A percentile compares a stretch with the other conserved stretches of the same genome.
Evolutionary conservation across 108 stramenopile genomes (phyloP).

Genomic region (Cyclotella sp.): DNA sequence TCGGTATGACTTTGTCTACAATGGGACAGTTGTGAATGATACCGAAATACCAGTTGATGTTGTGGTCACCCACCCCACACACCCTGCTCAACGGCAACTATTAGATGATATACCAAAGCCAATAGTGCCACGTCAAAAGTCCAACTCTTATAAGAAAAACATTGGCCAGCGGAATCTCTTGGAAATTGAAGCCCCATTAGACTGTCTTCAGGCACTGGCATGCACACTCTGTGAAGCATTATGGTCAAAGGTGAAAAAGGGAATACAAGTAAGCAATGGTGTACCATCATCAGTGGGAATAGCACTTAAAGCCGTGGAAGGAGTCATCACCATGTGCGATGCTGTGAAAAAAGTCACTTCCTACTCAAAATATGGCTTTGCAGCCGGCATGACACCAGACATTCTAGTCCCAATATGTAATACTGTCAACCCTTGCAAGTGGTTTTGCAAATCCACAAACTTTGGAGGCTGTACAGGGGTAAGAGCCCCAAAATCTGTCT

Average conservation of each 20-base stretch:
- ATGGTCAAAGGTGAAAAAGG: no score
- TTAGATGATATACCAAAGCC: conserved; percentile 21
- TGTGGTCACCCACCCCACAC: conserved; percentile 22
- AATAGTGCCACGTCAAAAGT: conserved; percentile 1
- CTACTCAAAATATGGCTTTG: neutral
- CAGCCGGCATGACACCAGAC: neutral
- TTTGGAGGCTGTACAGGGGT: conserved; percentile 13
- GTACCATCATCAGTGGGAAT: no score
- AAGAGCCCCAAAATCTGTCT: neutral
- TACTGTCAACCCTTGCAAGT: conserved; percentile 24
- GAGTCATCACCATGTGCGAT: no score
- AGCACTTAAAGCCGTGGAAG: no score
- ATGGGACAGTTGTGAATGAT: conserved; percentile 21
- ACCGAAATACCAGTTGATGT: conserved; percentile 26
- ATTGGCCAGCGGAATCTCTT: conserved; percentile 8
- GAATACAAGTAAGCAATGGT: no score
- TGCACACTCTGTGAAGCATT: no score
- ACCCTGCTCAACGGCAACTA: conserved; percentile 17
- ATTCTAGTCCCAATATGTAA: neutral
- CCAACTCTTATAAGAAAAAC: neutral
- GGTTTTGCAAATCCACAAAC: conserved; percentile 16
- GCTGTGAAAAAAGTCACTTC: no score
- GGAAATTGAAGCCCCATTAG: no score
- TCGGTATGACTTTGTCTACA: conserved; percentile 29
- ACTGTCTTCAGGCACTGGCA: no score